phyloP scores from a whole-genome alignment of 805 yeast genomes.

The Priceomyces castillae region DNA sequence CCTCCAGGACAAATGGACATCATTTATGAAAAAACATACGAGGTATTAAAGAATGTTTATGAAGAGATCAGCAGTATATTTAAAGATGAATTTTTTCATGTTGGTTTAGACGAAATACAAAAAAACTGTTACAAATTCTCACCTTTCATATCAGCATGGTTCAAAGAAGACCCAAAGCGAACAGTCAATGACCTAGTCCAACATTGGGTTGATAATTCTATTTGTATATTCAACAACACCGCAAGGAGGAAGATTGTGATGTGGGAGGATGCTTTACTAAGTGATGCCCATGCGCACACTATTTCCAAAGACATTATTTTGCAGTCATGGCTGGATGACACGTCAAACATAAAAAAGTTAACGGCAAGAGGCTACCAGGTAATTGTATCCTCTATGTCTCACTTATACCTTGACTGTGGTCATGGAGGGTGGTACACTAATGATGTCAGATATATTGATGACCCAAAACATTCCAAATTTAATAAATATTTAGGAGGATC shows the following conservation, averaged over 20 bases:
- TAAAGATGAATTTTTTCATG: constrained; percentile 38
- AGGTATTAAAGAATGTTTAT: constrained; percentile 31
- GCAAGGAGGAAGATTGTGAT: constrained; percentile 27
- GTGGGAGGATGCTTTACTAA: constrained; percentile 40
- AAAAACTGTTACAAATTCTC: constrained; percentile 34
- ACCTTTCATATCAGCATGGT: constrained; percentile 23
- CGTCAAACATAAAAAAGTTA: constrained; percentile 23
- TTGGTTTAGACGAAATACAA: constrained; percentile 40
- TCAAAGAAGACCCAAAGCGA: constrained; percentile 19
- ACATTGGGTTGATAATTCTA: constrained; percentile 32
- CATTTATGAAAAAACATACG: constrained; percentile 28
- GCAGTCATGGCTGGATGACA: constrained; percentile 32
- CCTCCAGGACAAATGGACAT: constrained; percentile 42
- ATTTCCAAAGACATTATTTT: constrained; percentile 32
- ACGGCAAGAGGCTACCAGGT: constrained; percentile 36
- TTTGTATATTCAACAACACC: constrained; percentile 29
- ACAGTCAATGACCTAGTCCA: constrained; percentile 29
- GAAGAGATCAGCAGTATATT: constrained; percentile 31
- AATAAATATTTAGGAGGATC: constrained; percentile 31
- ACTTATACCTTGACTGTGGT: constrained; percentile 42
- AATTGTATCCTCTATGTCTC: constrained; percentile 31
- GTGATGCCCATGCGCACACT: constrained; percentile 20
- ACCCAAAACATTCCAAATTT: constrained; percentile 19
- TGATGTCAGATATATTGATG: constrained; percentile 31
- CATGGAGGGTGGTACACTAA: constrained; percentile 36